Conservation (phyloP, 768 basidiomycete genomes). For the Panellus pusillus region DNA sequence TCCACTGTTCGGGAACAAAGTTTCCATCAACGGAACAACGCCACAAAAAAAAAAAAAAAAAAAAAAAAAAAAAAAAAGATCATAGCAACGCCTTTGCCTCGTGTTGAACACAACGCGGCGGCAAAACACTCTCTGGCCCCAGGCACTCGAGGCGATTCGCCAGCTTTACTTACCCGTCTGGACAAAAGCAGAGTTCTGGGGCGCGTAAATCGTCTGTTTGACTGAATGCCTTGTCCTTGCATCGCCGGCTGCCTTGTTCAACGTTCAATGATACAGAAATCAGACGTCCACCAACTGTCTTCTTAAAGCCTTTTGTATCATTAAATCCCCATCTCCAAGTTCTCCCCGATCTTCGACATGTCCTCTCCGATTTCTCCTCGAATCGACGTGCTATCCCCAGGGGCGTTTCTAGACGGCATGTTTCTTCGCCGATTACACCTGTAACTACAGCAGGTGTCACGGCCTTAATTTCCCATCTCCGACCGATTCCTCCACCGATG, state of each 20-base stretch:
- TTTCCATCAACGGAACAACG: no score
- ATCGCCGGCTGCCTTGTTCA: slow-evolving; percentile 5
- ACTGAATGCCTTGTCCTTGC: slow-evolving; percentile 6
- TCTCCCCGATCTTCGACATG: slow-evolving; percentile 2
- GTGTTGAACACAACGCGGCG: slow-evolving; percentile 1
- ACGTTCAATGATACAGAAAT: slow-evolving; percentile 1
- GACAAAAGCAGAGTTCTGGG: background rate
- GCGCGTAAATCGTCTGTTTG: background rate
- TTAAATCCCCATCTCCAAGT: slow-evolving; percentile 5
- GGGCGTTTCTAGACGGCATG: background rate
- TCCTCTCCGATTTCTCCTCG: background rate
- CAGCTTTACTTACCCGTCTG: background rate
- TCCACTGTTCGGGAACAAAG: no score
- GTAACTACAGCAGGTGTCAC: slow-evolving; percentile 16
- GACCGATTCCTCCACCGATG: slow-evolving; percentile 4
- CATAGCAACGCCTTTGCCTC: slow-evolving; percentile 12
- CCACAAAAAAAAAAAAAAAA: no score
- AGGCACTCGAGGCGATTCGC: slow-evolving; percentile 2
- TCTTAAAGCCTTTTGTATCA: slow-evolving; percentile 1
- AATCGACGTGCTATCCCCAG: background rate
- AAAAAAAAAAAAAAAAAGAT: no score
- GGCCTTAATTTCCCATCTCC: slow-evolving; percentile 16
- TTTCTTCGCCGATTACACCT: slow-evolving; percentile 14
- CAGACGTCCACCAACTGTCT: slow-evolving; percentile 10
- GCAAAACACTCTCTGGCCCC: background rate